Conservation (phyloP, 202 grass and related monocot genomes). For the Setaria viridis region DNA sequence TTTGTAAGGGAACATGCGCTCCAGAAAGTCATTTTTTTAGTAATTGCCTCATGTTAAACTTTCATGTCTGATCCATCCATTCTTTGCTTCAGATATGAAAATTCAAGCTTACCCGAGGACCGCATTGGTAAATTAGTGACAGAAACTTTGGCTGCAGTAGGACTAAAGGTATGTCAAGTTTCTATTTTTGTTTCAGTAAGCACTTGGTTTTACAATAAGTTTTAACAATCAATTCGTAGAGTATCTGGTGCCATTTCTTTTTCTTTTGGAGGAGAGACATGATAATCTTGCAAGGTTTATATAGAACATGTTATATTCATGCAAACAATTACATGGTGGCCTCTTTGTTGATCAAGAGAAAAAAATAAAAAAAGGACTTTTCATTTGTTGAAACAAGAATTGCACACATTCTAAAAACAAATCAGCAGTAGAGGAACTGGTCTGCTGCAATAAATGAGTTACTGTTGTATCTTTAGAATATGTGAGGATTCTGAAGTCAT, state of each 20-base stretch:
- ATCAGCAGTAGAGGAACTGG: neutral
- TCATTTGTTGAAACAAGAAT: neutral
- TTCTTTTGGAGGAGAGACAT: neutral
- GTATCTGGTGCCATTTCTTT: neutral
- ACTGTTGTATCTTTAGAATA: neutral
- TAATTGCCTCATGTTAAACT: slow-evolving; percentile 27
- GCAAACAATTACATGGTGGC: neutral
- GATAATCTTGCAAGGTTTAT: slow-evolving; percentile 5
- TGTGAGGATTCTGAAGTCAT: neutral
- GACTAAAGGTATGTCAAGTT: slow-evolving; percentile 78
- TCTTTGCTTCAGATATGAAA: slow-evolving; percentile 82
- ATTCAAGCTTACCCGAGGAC: slow-evolving; percentile 73
- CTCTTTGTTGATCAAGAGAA: neutral
- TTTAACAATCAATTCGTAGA: neutral
- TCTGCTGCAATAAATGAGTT: neutral
- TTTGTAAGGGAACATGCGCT: slow-evolving; percentile 72
- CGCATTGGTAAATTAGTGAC: slow-evolving; percentile 78
- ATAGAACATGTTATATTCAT: neutral
- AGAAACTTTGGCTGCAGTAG: slow-evolving; percentile 88
- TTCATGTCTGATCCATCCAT: slow-evolving; percentile 44
- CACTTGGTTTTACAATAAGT: neutral
- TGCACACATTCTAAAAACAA: neutral
- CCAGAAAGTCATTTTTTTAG: slow-evolving; percentile 10
- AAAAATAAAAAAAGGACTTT: neutral
- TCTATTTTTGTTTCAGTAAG: slow-evolving; percentile 28